Evolutionary conservation across 805 yeast genomes (phyloP).

Genomic region (Pichia phayaonensis): DNA sequence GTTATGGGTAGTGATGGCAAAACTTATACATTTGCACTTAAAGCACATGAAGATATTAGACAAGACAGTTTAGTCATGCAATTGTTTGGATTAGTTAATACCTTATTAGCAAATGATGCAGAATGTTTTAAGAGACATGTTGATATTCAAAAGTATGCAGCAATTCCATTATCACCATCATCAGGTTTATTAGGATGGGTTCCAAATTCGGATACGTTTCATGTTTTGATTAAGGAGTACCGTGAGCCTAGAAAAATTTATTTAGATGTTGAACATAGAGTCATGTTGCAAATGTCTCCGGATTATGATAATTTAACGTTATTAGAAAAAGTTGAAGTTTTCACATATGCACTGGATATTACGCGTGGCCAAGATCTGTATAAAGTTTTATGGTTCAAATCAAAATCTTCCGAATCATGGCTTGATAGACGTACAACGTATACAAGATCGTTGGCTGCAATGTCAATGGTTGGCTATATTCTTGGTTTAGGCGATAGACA

Average conservation of each 20-base stretch:
- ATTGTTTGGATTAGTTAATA: slow-evolving; percentile 89
- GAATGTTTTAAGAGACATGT: slow-evolving; percentile 95
- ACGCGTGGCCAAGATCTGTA: slow-evolving; percentile 95
- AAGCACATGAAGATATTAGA: slow-evolving; percentile 97
- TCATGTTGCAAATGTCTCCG: slow-evolving; percentile 97
- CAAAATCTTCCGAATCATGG: slow-evolving; percentile 96
- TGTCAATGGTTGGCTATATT: slow-evolving; percentile 98
- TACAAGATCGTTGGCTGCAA: slow-evolving; percentile 91
- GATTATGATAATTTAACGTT: slow-evolving; percentile 86
- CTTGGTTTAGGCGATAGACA: slow-evolving; percentile 96
- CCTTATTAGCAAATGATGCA: slow-evolving; percentile 79
- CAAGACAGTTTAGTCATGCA: slow-evolving; percentile 98
- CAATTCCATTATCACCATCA: slow-evolving; percentile 92
- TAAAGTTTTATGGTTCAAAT: slow-evolving; percentile 92
- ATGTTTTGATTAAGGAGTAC: slow-evolving; percentile 83
- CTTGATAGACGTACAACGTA: slow-evolving; percentile 93
- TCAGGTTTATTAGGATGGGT: slow-evolving; percentile 98
- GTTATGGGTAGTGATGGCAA: slow-evolving; percentile 88
- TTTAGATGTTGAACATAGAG: slow-evolving; percentile 87
- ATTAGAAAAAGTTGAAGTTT: slow-evolving; percentile 91
- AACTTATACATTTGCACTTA: slow-evolving; percentile 71
- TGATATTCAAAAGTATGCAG: slow-evolving; percentile 86
- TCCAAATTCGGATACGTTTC: slow-evolving; percentile 94
- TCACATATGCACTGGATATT: slow-evolving; percentile 90
- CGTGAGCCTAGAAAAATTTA: slow-evolving; percentile 86